A percentile compares a stretch with the other conserved stretches of the same genome.
Conservation (phyloP, 495 filamentous ascomycete genomes). For the Cetradonia linearis region DNA sequence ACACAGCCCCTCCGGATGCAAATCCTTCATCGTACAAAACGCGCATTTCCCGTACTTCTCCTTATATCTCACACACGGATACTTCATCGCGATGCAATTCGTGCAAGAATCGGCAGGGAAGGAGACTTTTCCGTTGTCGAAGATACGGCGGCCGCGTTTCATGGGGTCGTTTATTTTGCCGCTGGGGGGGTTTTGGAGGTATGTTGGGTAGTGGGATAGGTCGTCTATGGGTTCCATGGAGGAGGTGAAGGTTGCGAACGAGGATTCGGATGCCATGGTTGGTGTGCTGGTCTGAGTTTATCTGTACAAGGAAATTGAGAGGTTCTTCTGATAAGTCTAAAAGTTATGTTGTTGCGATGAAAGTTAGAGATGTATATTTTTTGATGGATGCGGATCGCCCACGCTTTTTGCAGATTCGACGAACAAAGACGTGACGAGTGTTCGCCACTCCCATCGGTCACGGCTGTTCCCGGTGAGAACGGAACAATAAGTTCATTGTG, state of each 20-base stretch:
- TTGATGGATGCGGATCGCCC: background rate
- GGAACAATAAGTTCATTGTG: background rate
- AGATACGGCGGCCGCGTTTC: constrained; percentile 6
- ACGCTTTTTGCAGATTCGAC: background rate
- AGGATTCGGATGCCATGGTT: constrained; percentile 2
- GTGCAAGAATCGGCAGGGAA: background rate
- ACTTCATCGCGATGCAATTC: background rate
- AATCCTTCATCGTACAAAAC: constrained; percentile 13
- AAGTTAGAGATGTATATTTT: background rate
- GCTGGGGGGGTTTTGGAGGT: background rate
- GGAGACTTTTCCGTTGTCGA: background rate
- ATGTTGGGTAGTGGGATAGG: constrained; percentile 1
- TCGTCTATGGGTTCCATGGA: constrained; percentile 7
- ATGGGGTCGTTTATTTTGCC: constrained; percentile 6
- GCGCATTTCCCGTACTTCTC: constrained; percentile 13
- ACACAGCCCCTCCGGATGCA: constrained; percentile 9
- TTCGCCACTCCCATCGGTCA: background rate
- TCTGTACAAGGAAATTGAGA: too few species aligned
- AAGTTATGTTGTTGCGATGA: background rate
- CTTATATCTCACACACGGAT: background rate
- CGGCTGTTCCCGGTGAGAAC: background rate
- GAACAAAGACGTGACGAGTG: constrained; percentile 7
- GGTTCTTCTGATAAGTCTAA: too few species aligned
- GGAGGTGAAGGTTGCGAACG: constrained; percentile 8
- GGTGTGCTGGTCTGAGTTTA: background rate